Percentiles rank a stretch among this genome's conserved stretches.
Conservation (phyloP, 2,329 filamentous ascomycete species). For the Calonectria ilicicola region DNA sequence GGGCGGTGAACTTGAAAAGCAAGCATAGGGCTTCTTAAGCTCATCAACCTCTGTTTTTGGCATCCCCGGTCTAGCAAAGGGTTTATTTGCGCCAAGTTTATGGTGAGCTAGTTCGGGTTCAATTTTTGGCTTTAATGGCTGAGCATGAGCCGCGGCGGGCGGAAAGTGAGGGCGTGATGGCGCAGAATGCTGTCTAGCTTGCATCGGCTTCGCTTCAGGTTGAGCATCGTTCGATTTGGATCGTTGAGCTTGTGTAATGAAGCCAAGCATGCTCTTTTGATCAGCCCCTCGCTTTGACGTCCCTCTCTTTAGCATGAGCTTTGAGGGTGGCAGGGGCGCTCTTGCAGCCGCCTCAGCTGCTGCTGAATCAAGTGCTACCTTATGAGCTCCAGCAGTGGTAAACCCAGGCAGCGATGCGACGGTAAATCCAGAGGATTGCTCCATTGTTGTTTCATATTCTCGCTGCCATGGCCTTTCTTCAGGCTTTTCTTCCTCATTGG, state of each 20-base stretch:
- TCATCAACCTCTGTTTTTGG: slow-evolving; percentile 38
- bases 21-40: slow-evolving; percentile 62
- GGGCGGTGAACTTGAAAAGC: slow-evolving; percentile 70
- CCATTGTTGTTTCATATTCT: slow-evolving; percentile 72
- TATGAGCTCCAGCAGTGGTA: slow-evolving; percentile 70
- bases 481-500: slow-evolving; percentile 24
- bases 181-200: slow-evolving; percentile 43
- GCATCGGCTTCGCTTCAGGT: slow-evolving; percentile 29
- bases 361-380: slow-evolving; percentile 50
- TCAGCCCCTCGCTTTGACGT: slow-evolving; percentile 50
- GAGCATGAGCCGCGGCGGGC: slow-evolving; percentile 2
- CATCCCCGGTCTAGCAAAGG: slow-evolving; percentile 50
- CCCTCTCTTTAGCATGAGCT: slow-evolving; percentile 37
- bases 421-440: slow-evolving; percentile 68
- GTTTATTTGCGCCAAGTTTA: slow-evolving; percentile 54
- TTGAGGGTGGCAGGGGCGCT: slow-evolving; percentile 20
- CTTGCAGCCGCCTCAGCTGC: slow-evolving; percentile 33
- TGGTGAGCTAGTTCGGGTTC: slow-evolving; percentile 51
- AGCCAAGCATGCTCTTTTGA: slow-evolving; percentile 58
- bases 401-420: slow-evolving; percentile 70
- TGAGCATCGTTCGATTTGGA: slow-evolving; percentile 26
- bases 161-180: slow-evolving; percentile 34
- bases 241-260: slow-evolving; percentile 48
- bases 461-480: slow-evolving; percentile 54
- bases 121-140: slow-evolving; percentile 37